These are phyloP conservation scores for Bipolaris gigantea DNA, from an alignment of 2,329 filamentous ascomycete species.

Conservation along the genomic window DNA sequence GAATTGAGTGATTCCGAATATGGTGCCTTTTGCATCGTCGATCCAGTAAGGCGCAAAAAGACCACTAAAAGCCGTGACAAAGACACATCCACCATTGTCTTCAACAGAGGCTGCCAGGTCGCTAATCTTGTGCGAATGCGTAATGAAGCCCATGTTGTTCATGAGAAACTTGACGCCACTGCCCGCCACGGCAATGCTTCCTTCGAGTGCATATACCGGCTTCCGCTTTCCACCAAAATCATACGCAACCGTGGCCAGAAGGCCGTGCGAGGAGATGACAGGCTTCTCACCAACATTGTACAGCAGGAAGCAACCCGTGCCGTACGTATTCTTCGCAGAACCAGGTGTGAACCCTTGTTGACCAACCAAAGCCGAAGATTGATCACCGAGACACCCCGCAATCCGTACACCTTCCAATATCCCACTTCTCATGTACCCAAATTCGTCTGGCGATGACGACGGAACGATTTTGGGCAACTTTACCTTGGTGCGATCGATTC, in stretches of 20 bases:
- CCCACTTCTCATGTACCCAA: conserved; percentile 68
- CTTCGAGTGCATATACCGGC: conserved; percentile 79
- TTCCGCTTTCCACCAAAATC: conserved; percentile 70
- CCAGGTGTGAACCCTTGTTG: conserved; percentile 83
- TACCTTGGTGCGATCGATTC: conserved; percentile 71
- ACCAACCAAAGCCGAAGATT: conserved; percentile 82
- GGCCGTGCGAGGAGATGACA: conserved; percentile 79
- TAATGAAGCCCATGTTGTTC: conserved; percentile 66
- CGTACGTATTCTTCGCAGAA: conserved; percentile 87
- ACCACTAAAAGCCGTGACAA: conserved; percentile 89
- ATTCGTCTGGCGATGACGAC: conserved; percentile 73
- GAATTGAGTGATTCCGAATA: conserved; percentile 80
- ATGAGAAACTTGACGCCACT: conserved; percentile 72
- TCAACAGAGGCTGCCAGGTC: conserved; percentile 65
- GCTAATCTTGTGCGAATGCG: conserved; percentile 63
- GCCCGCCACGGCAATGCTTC: conserved; percentile 79
- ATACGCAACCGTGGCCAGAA: conserved; percentile 85
- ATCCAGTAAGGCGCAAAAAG: conserved; percentile 95
- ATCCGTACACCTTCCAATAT: conserved; percentile 71
- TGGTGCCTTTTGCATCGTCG: conserved; percentile 85
- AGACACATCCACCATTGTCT: conserved; percentile 80
- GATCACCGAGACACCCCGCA: conserved; percentile 83
- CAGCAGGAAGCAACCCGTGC: conserved; percentile 84
- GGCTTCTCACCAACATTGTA: conserved; percentile 87
- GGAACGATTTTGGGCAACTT: conserved; percentile 80